Conservation (phyloP, 2,329 filamentous ascomycete species). For the Penicillium hordei region DNA sequence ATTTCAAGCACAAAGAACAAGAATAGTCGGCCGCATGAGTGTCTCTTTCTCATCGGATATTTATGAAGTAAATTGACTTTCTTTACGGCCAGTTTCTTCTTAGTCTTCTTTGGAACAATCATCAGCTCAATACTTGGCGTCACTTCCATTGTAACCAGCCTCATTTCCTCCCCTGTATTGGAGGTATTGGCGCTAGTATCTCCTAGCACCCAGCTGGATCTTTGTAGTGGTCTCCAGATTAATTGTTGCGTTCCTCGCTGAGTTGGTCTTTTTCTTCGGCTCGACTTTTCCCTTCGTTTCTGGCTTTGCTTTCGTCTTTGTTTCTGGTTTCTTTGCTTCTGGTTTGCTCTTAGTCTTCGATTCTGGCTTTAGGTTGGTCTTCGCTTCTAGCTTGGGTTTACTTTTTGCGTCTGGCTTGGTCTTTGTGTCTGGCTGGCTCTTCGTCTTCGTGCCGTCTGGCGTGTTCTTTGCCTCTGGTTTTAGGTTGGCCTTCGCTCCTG, state of each 20-base stretch:
- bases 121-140: no score
- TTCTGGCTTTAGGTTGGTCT: not conserved
- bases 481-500: not conserved
- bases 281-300: not conserved
- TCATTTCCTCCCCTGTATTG: not conserved
- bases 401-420: not conserved
- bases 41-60: no score
- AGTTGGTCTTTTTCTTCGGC: not conserved
- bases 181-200: no score
- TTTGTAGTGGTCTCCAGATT: not conserved
- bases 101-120: not conserved
- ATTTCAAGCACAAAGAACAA: no score
- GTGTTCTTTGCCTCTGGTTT: no score
- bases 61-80: not conserved
- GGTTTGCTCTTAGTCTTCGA: not conserved
- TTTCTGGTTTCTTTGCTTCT: not conserved
- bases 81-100: no score
- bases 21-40: no score
- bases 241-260: not conserved
- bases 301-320: not conserved
- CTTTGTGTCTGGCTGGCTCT: not conserved
- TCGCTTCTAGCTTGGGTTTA: not conserved
- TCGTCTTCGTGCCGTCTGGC: no score
- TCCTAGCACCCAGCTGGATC: not conserved
- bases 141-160: not conserved